These are phyloP conservation scores for Glycine tomentella DNA, from an alignment of 306 rosid genomes.

Conservation along the genomic window DNA sequence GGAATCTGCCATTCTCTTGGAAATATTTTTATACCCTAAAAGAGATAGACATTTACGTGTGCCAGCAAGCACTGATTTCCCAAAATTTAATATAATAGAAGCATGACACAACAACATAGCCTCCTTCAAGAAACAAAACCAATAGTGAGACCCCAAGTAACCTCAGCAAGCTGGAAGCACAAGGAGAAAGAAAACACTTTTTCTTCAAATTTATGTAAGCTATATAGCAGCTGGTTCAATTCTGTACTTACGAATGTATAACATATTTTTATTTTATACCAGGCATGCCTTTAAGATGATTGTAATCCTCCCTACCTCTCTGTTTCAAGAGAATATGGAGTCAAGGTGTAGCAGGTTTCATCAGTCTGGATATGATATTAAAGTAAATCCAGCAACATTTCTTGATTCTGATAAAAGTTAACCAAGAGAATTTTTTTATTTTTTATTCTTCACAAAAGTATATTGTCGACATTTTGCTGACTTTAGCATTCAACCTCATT, in stretches of 20 bases:
- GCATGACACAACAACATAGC: too few species aligned
- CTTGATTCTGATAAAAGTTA: background rate
- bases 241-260: too few species aligned
- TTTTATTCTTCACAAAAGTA: background rate
- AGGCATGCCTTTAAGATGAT: background rate
- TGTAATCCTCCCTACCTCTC: background rate
- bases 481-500: background rate
- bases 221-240: too few species aligned
- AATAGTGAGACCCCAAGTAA: too few species aligned
- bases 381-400: background rate
- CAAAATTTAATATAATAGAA: too few species aligned
- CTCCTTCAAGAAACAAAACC: too few species aligned
- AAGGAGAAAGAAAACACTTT: too few species aligned
- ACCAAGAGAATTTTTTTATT: background rate
- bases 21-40: constrained; percentile 62
- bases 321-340: background rate
- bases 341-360: background rate
- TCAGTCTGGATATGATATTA: background rate
- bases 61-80: background rate
- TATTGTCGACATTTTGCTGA: background rate
- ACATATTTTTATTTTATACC: too few species aligned
- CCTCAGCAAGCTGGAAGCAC: too few species aligned
- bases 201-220: too few species aligned
- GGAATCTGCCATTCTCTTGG: constrained; percentile 77
- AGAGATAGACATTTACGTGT: background rate